A percentile compares a stretch with the other conserved stretches of the same genome.
These are phyloP conservation scores for Oryza meridionalis DNA, from an alignment of 176 grass and related monocot genomes.

Conservation along the genomic window DNA sequence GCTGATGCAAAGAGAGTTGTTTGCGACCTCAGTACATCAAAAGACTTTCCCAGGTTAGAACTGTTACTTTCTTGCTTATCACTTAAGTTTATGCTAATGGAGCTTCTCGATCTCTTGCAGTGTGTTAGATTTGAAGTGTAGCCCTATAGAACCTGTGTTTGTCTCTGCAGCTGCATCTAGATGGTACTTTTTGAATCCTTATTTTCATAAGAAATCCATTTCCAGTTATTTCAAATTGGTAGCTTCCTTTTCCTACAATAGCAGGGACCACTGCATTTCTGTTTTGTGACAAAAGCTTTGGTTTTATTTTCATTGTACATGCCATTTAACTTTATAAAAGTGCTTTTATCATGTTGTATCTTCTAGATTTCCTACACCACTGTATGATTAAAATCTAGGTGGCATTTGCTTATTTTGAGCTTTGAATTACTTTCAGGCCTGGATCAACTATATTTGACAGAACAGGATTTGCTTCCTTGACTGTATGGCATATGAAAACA, in stretches of 20 bases:
- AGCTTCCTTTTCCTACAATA: not conserved
- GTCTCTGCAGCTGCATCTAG: slow-evolving; percentile 96
- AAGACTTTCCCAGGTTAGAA: slow-evolving; percentile 88
- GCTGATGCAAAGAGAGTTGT: slow-evolving; percentile 98
- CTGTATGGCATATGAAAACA: slow-evolving; percentile 97
- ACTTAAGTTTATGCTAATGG: slow-evolving; percentile 33
- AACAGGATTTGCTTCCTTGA: slow-evolving; percentile 89
- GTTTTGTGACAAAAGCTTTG: not conserved
- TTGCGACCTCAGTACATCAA: slow-evolving; percentile 82
- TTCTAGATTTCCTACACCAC: not conserved
- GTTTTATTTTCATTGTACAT: not conserved
- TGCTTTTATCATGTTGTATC: not conserved
- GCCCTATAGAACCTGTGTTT: slow-evolving; percentile 93
- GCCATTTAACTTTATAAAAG: slow-evolving; percentile 15
- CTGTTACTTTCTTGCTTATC: slow-evolving; percentile 1
- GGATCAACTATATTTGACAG: slow-evolving; percentile 76
- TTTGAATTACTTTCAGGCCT: slow-evolving; percentile 52
- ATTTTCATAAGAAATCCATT: slow-evolving; percentile 42
- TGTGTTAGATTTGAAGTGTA: slow-evolving; percentile 93
- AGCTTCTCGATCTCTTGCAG: slow-evolving; percentile 57
- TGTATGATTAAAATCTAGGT: slow-evolving; percentile 29
- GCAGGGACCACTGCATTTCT: not conserved
- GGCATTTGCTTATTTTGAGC: slow-evolving; percentile 32
- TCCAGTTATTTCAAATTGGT: not conserved
- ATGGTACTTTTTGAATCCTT: slow-evolving; percentile 56